A percentile compares a stretch with the other conserved stretches of the same genome.
Conservation (phyloP, 2,329 filamentous ascomycete genomes). For the Colletotrichum brevisporum region DNA sequence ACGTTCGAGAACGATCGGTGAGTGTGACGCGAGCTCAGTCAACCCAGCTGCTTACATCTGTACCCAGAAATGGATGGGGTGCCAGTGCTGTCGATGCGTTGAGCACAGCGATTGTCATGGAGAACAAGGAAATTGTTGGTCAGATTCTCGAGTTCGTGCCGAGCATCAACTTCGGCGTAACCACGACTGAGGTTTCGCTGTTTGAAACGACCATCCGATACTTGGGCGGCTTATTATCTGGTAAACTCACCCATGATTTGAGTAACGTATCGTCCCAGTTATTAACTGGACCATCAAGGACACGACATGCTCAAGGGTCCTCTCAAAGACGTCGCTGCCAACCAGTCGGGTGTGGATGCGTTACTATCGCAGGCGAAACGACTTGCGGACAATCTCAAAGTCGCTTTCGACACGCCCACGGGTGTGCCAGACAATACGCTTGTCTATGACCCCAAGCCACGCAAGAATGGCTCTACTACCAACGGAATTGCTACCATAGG, state of each 20-base stretch:
- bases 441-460: constrained; percentile 66
- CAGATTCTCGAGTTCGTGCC: constrained; percentile 80
- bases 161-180: constrained; percentile 78
- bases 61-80: constrained; percentile 83
- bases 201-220: constrained; percentile 96
- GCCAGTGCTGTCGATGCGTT: constrained; percentile 86
- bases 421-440: constrained; percentile 82
- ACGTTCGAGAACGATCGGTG: constrained; percentile 78
- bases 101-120: constrained; percentile 85
- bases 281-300: constrained; percentile 52
- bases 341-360: constrained; percentile 63
- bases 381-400: constrained; percentile 80
- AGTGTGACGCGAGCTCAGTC: constrained; percentile 36
- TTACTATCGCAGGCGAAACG: constrained; percentile 77
- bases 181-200: constrained; percentile 75
- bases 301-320: constrained; percentile 82
- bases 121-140: constrained; percentile 74
- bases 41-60: constrained; percentile 38
- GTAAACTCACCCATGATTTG: constrained; percentile 50
- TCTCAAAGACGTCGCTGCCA: constrained; percentile 62
- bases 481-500: constrained; percentile 85
- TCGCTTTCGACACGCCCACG: constrained; percentile 82
- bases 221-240: constrained; percentile 83
- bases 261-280: not conserved
- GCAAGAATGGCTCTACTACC: constrained; percentile 62